Evolutionary conservation across 495 filamentous ascomycete genomes (phyloP), one percentile per base, ranked within the genome.

Genomic region (Evernia prunastri): DNA sequence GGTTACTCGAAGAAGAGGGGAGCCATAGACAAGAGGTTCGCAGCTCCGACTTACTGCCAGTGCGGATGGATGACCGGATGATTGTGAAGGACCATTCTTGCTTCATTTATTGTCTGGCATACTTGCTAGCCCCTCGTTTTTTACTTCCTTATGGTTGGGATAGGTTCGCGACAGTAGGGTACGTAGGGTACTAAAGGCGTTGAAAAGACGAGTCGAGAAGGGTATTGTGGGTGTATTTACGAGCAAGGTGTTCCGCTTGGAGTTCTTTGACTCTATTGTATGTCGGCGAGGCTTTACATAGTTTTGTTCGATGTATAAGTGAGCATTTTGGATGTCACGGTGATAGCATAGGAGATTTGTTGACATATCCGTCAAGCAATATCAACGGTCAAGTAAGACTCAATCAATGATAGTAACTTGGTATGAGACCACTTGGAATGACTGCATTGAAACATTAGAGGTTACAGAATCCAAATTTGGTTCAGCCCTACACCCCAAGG

Each of bases 31-130:
- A 67, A 66, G 45, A 66, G 65, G 33, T 7, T 23, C 25, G 29
- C 8, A 33, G 7, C 17, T 13, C 40, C 27, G 23, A 47, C 4
- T 23, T 12, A 37, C 25, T 67, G 66, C 54, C 45, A 67, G 49
- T 67, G 66, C 18, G 56, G 56, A 61, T 67, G 65, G 65, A 56
- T 37, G 15, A 61, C 29, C 56, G 47, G 25, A 27, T 23, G n/a
- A 57, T 49, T 23, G 15, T 51, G 39, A 27, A 59, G 20, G 25
- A 42, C 35, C 36, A 45, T 13, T 15, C 15, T 31, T n/a, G 25
- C 40, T 25, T 27, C 43, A 27, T n/a, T 15, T 15, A n/a, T 45
- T 29, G 17, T 56, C 27, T 31, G 42, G 20, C 25, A 39, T 62
- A 27, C 18, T 43, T n/a, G 20, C 31, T 18, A 10, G n/a, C n/a